phyloP scores from a whole-genome alignment of 2,329 filamentous ascomycete species.

The Lachnellula occidentalis region DNA sequence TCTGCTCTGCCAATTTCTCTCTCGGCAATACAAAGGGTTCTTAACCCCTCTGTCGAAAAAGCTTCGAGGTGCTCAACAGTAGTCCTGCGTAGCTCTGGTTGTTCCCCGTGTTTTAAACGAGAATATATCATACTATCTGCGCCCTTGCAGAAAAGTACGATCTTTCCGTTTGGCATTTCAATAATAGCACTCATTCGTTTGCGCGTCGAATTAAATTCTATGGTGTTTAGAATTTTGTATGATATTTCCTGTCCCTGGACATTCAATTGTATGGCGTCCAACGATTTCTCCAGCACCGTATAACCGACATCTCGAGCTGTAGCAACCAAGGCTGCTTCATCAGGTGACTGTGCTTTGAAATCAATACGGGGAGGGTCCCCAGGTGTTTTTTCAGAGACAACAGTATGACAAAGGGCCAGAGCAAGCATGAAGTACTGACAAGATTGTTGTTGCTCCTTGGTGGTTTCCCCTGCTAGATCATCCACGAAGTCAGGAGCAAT shows the following conservation, averaged over 20 bases:
- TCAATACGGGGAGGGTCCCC: constrained; percentile 85
- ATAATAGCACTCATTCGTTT: constrained; percentile 98
- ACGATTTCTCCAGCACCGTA: constrained; percentile 75
- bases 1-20: constrained; percentile 74
- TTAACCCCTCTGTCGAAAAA: constrained; percentile 90
- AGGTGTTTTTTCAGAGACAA: constrained; percentile 83
- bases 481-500: constrained; percentile 83
- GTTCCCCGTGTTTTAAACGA: constrained; percentile 76
- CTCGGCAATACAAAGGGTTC: constrained; percentile 90
- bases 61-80: constrained; percentile 97
- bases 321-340: constrained; percentile 89
- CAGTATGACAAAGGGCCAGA: constrained; percentile 91
- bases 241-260: constrained; percentile 78
- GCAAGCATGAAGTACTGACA: constrained; percentile 91
- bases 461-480: constrained; percentile 74
- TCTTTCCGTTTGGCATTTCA: constrained; percentile 84
- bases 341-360: constrained; percentile 96
- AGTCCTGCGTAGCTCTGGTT: constrained; percentile 71
- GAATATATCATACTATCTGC: constrained; percentile 97
- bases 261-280: constrained; percentile 79
- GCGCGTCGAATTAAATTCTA: constrained; percentile 94
- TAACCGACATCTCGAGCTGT: constrained; percentile 95
- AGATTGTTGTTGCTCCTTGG: constrained; percentile 67
- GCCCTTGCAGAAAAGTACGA: constrained; percentile 93
- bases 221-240: constrained; percentile 85